Percentiles rank a stretch among this genome's conserved stretches.
Conservation (phyloP, 2,329 filamentous ascomycete species). For the Helminthosporium solani region DNA sequence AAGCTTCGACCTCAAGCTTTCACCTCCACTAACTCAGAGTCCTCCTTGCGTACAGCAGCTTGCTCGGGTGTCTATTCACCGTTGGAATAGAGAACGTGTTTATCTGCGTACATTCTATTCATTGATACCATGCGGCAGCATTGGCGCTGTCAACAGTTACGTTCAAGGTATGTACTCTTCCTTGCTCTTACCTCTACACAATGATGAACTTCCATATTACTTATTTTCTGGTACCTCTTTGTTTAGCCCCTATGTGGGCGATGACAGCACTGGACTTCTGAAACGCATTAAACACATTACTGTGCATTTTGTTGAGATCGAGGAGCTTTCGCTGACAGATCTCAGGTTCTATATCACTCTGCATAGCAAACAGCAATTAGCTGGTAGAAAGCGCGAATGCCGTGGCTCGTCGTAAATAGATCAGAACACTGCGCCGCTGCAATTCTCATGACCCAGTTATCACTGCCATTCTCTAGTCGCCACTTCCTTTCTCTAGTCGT, state of each 20-base stretch:
- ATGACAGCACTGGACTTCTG: conserved; percentile 44
- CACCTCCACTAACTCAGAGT: too few relatives aligned
- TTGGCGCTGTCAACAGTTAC: conserved; percentile 14
- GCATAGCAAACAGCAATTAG: neutral
- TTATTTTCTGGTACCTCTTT: conserved; percentile 57
- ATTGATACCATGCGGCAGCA: neutral
- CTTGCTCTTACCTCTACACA: conserved; percentile 18
- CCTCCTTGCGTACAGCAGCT: too few relatives aligned
- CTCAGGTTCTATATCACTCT: neutral
- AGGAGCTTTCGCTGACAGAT: neutral
- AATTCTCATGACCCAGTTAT: too few relatives aligned
- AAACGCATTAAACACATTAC: conserved; percentile 10
- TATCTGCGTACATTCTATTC: neutral
- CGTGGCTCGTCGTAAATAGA: neutral
- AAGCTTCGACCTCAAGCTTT: conserved; percentile 4
- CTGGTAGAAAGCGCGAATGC: neutral
- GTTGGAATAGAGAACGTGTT: neutral
- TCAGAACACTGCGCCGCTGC: neutral
- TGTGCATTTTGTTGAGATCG: neutral
- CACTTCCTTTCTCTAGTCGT: too few relatives aligned
- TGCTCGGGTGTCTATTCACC: neutral
- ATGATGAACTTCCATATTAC: conserved; percentile 70
- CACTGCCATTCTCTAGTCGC: too few relatives aligned
- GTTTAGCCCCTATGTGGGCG: conserved; percentile 60
- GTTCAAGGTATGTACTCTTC: conserved; percentile 2